phyloP scores from a whole-genome alignment of 225 moss, liverwort and hornwort species.

The Takakia lepidozioides region DNA sequence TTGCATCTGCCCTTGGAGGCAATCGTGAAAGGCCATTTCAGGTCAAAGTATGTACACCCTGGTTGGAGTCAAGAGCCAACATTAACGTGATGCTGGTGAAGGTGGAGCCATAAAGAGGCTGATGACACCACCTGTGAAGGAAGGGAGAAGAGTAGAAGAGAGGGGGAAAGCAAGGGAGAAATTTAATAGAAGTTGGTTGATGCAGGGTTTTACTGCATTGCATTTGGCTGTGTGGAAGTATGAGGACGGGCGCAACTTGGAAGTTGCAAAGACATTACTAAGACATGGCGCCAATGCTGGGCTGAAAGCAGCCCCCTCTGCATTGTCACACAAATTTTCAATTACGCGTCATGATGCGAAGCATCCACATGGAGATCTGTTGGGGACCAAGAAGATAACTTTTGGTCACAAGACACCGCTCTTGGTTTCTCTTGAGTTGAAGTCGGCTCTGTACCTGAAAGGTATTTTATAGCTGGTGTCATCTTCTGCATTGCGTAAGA shows the following conservation, averaged over 20 bases:
- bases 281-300: constrained; percentile 57
- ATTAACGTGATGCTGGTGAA: too few species aligned
- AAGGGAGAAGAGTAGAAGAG: too few species aligned
- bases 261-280: constrained; percentile 39
- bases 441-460: constrained; percentile 78
- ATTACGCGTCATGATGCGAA: constrained; percentile 60
- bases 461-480: constrained; percentile 19
- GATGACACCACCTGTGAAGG: too few species aligned
- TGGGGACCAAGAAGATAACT: constrained; percentile 66
- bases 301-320: constrained; percentile 74
- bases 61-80: too few species aligned
- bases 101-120: too few species aligned
- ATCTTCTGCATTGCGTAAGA: background rate
- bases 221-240: constrained; percentile 92
- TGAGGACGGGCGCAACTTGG: constrained; percentile 60
- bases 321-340: constrained; percentile 79
- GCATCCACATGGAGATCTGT: constrained; percentile 4
- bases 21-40: too few species aligned
- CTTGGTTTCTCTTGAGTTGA: constrained; percentile 79
- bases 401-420: constrained; percentile 87
- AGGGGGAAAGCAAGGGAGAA: too few species aligned
- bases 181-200: constrained; percentile 2
- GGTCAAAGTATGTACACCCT: too few species aligned
- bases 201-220: constrained; percentile 83
- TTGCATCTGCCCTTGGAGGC: too few species aligned